Conservation (phyloP, 2,329 filamentous ascomycete species). For the Aspergillus fructus region DNA sequence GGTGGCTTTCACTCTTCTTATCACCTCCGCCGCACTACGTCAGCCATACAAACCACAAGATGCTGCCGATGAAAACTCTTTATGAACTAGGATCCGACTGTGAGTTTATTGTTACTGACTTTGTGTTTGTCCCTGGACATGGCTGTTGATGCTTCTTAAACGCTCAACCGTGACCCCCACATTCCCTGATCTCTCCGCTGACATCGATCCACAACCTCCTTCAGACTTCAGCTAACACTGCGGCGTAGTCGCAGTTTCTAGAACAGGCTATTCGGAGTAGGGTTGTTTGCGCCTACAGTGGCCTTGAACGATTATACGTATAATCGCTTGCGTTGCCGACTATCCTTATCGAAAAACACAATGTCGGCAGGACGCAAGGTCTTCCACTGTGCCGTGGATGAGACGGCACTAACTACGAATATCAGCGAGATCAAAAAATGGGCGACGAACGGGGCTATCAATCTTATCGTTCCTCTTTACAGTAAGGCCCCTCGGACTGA, state of each 20-base stretch:
- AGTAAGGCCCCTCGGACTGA: slow-evolving; percentile 37
- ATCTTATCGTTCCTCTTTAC: slow-evolving; percentile 52
- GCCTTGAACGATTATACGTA: slow-evolving; percentile 1
- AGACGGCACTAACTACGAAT: slow-evolving; percentile 52
- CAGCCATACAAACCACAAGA: slow-evolving; percentile 17
- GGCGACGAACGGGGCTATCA: slow-evolving; percentile 50
- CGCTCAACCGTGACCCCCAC: slow-evolving; percentile 26
- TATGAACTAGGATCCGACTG: slow-evolving; percentile 20
- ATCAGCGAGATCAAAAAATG: slow-evolving; percentile 55
- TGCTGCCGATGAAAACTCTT: slow-evolving; percentile 24
- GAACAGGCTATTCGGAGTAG: slow-evolving; percentile 32
- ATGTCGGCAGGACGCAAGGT: slow-evolving; percentile 47
- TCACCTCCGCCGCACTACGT: slow-evolving; percentile 11
- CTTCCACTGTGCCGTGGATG: slow-evolving; percentile 54
- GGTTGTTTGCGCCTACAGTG: slow-evolving; percentile 19
- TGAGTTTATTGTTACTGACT: slow-evolving; percentile 15
- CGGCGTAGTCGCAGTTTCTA: slow-evolving; percentile 31
- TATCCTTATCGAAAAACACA: slow-evolving; percentile 14
- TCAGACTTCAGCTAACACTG: slow-evolving; percentile 26
- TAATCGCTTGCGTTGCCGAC: slow-evolving; percentile 22
- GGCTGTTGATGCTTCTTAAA: slow-evolving; percentile 9
- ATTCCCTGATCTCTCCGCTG: slow-evolving; percentile 29
- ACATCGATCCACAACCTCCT: slow-evolving; percentile 28
- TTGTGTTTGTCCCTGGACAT: slow-evolving; percentile 1
- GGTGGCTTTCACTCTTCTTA: slow-evolving; percentile 8